Evolutionary conservation across 2,329 filamentous ascomycete species (phyloP), one percentile per base, ranked within the genome.

Genomic region (Epichloe gansuensis): DNA sequence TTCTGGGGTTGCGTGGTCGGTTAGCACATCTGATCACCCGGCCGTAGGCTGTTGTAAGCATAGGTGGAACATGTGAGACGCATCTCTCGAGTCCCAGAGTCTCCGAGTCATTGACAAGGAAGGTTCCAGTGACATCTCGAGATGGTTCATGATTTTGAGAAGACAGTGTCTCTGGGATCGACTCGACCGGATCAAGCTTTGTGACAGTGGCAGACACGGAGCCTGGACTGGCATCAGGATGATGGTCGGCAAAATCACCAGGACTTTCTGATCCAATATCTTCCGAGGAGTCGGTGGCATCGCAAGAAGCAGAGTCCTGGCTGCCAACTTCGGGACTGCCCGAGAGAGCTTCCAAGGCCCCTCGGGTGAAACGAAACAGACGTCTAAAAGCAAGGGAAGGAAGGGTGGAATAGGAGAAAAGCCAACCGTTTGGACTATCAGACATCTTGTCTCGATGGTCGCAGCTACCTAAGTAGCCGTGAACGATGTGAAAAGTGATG

Each of bases 1-100:
- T 31, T 13, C 49, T 51, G 44, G 12, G n/a, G 42, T 53, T 46
- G 23, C 49, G 40, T 43, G 44, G 52, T 38, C 44, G 49, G 48
- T 51, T 38, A 53, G 52, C 49, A 44, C n/a, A 35, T 47, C 23
- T 48, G n/a, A 36, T 21, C 11, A 31, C 17, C 47, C n/a, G 27
- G 15, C 23, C 9, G 25, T 21, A 7, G n/a, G 35, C 43, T n/a
- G 27, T 31, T n/a, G 27, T 31, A 36, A 27, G 31, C 6, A 15
- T 27, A 13, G 6, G 21, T 35, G 44, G 25, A 35, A 5, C 27
- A 51, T 8, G 4, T 35, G 21, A 4, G n/a, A 40, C 2, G 13
- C 15, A 21, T 36, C 8, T 42, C 48, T 36, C 9, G 43, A 8
- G 34, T 17, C 31, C 39, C 31, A 36, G 21, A 43, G 12, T n/a